Conservation (phyloP, 805 yeast genomes). For the Candida quercuum region DNA sequence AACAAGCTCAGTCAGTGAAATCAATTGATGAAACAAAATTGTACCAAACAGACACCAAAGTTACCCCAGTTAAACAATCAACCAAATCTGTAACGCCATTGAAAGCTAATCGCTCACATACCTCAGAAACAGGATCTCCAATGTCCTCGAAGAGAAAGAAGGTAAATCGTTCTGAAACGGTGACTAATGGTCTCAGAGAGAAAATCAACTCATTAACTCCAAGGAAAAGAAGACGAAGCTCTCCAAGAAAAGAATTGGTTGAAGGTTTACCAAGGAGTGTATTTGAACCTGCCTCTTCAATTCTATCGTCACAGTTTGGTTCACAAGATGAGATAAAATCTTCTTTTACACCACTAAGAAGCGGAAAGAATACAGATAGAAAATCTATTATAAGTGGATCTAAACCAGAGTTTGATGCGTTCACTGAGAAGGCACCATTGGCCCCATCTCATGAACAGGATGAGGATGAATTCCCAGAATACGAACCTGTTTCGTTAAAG, state of each 20-base stretch:
- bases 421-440: conserved; percentile 14
- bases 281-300: conserved; percentile 1
- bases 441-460: conserved; percentile 20
- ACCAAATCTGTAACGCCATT: conserved; percentile 15
- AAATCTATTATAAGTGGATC: conserved; percentile 12
- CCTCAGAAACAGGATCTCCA: conserved; percentile 26
- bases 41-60: neutral
- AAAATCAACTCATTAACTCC: conserved; percentile 23
- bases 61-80: neutral
- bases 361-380: conserved; percentile 8
- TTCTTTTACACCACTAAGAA: conserved; percentile 22
- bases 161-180: conserved; percentile 3
- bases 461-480: conserved; percentile 7
- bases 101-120: conserved; percentile 22
- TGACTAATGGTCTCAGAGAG: conserved; percentile 16
- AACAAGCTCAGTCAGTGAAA: no score
- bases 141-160: conserved; percentile 19
- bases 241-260: neutral
- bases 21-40: conserved; percentile 15
- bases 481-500: conserved; percentile 19
- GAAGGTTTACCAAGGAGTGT: neutral
- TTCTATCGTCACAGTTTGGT: conserved; percentile 5
- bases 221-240: conserved; percentile 14
- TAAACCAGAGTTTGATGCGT: conserved; percentile 12
- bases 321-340: conserved; percentile 14